phyloP scores from a whole-genome alignment of 805 yeast genomes.

The Myxozyma mucilagina region DNA sequence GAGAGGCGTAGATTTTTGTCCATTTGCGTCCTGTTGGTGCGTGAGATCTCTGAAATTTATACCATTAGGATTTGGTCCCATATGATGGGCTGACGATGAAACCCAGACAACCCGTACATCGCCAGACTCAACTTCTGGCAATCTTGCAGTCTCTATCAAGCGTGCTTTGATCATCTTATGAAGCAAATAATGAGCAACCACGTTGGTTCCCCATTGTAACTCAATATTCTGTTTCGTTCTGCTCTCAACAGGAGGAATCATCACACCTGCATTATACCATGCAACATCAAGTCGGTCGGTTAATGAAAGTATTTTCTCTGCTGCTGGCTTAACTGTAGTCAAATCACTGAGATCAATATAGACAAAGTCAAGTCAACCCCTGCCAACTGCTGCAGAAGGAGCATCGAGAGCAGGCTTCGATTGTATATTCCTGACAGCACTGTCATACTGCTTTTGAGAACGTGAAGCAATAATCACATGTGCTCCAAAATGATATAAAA shows the following conservation, averaged over 20 bases:
- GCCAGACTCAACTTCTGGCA: conserved; percentile 21
- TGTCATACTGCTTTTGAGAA: neutral
- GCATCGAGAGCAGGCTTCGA: neutral
- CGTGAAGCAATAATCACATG: conserved; percentile 7
- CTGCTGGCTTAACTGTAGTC: conserved; percentile 43
- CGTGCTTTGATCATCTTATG: conserved; percentile 45
- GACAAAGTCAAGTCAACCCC: conserved; percentile 14
- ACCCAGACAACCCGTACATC: conserved; percentile 48
- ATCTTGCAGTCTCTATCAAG: conserved; percentile 40
- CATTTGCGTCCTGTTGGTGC: conserved; percentile 27
- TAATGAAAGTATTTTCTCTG: conserved; percentile 34
- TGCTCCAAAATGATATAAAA: conserved; percentile 7
- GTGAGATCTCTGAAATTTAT: conserved; percentile 42
- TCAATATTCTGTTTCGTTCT: conserved; percentile 49
- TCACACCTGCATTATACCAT: conserved; percentile 40
- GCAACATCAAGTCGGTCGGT: conserved; percentile 42
- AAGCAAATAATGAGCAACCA: conserved; percentile 48
- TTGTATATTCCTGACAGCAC: conserved; percentile 5
- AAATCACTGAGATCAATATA: conserved; percentile 29
- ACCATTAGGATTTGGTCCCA: conserved; percentile 39
- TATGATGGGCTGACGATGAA: conserved; percentile 44
- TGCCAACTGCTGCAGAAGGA: neutral
- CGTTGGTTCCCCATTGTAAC: conserved; percentile 48
- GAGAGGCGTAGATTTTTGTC: neutral
- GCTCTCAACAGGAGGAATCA: conserved; percentile 19